Conservation (phyloP, 2,329 filamentous ascomycete genomes). For the Scedosporium dehoogii region DNA sequence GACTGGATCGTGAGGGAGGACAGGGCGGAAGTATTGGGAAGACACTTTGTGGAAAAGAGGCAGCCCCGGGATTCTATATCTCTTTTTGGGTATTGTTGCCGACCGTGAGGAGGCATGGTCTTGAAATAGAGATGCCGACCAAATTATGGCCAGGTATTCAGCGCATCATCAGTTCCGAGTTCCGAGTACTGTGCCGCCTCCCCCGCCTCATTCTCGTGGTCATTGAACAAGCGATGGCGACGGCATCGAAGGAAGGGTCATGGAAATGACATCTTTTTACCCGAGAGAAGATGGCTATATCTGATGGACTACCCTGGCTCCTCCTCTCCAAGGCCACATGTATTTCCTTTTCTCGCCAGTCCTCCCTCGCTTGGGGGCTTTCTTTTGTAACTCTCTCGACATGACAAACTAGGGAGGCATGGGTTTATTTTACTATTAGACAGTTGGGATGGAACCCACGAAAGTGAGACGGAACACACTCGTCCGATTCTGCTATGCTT, state of each 20-base stretch:
- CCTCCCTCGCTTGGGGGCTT: background rate
- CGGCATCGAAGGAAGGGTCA: no score
- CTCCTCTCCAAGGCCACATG: background rate
- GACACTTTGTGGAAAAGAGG: background rate
- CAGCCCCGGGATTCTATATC: no score
- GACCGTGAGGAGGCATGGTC: no score
- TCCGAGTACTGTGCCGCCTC: no score
- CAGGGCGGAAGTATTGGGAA: background rate
- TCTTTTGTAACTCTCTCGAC: background rate
- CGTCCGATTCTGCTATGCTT: background rate
- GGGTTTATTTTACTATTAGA: background rate
- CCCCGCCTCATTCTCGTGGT: no score
- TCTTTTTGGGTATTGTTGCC: no score
- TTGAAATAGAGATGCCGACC: no score
- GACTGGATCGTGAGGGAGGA: background rate
- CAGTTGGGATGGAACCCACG: background rate
- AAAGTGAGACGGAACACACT: background rate
- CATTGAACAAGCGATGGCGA: no score
- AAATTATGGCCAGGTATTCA: no score
- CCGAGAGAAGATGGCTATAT: no score
- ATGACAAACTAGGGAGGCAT: background rate
- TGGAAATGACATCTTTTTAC: no score
- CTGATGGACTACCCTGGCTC: background rate
- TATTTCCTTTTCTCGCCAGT: background rate
- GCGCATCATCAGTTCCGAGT: no score